Evolutionary conservation across 2,329 filamentous ascomycete genomes (phyloP), one percentile per base, ranked within the genome.

Genomic region (Fusarium nanum): DNA sequence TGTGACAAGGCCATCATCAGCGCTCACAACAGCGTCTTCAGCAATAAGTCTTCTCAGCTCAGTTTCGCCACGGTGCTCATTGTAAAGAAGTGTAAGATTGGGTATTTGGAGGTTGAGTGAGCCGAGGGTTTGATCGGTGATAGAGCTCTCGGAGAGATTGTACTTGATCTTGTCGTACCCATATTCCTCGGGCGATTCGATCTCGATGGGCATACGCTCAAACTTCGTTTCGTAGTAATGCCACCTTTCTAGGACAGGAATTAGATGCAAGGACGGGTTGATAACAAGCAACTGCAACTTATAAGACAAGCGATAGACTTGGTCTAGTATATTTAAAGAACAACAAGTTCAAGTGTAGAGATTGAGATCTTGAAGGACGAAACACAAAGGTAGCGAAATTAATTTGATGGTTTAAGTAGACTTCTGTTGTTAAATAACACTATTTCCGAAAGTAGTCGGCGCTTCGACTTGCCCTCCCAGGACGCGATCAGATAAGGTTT

Each of bases 151-250:
- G 3, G 49, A 59, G 28, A 59, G 30, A 8, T 59, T 59, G 7
- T 45, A 59, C 12, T 30, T 59, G 22, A 59, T 46, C 7, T 55
- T 59, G 3, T 40, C 23, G 3, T 56, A 40, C 3, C 56, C 56
- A 5, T 56, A 56, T n/a, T 59, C 49, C 7, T 59, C 49, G 5
- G 56, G 56, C 5, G 49, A 56, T 16, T 59, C 56, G 1, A 56
- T 46, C 41, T 59, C 41, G 7, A 59, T 59, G 13, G 56, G 40
- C 56, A 59, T 56, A 18, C 49, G 56, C 23, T 56, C 30, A 11
- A n/a, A 59, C 23, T 56, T 59, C 49, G 56, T 59, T 2, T 52
- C 3, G 20, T 6, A 16, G 41, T 25, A 23, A 8, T 44, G 41
- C 11, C 10, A 5, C 1, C 18, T 44, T 44, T 18, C 13, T 44